phyloP scores from a whole-genome alignment of 768 basidiomycete genomes.

The Psilocybe azurescens region DNA sequence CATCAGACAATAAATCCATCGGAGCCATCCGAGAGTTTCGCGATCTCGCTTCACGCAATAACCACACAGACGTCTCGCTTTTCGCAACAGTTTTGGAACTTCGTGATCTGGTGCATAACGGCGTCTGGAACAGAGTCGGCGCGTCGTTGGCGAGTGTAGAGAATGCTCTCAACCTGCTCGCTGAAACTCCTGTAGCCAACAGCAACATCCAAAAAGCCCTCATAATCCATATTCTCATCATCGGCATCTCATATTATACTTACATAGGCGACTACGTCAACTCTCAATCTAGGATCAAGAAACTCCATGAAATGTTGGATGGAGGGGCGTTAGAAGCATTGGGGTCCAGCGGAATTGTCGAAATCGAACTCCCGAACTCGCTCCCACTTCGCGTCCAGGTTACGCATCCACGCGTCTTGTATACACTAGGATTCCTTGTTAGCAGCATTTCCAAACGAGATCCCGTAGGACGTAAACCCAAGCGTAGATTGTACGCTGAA shows the following conservation, averaged over 20 bases:
- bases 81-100: constrained; percentile 62
- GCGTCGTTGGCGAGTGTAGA: constrained; percentile 57
- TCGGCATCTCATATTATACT: constrained; percentile 66
- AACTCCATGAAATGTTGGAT: constrained; percentile 73
- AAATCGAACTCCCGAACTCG: constrained; percentile 39
- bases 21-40: constrained; percentile 41
- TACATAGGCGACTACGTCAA: constrained; percentile 56
- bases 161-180: constrained; percentile 47
- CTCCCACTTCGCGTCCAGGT: constrained; percentile 58
- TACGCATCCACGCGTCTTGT: constrained; percentile 72
- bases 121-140: constrained; percentile 56
- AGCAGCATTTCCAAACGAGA: constrained; percentile 74
- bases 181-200: constrained; percentile 13
- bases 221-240: constrained; percentile 63
- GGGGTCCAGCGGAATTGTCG: constrained; percentile 39
- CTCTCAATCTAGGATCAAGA: constrained; percentile 55
- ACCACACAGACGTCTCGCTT: constrained; percentile 49
- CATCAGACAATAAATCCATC: constrained; percentile 29
- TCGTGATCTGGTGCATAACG: constrained; percentile 57
- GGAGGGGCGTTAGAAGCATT: constrained; percentile 49
- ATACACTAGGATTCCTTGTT: constrained; percentile 68
- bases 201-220: constrained; percentile 33
- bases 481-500: constrained; percentile 68
- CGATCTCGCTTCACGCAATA: constrained; percentile 27
- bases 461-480: constrained; percentile 74